Percentiles rank a stretch among this genome's conserved stretches.
Conservation (phyloP, 2,329 filamentous ascomycete species). For the Curvularia eragrostidis region DNA sequence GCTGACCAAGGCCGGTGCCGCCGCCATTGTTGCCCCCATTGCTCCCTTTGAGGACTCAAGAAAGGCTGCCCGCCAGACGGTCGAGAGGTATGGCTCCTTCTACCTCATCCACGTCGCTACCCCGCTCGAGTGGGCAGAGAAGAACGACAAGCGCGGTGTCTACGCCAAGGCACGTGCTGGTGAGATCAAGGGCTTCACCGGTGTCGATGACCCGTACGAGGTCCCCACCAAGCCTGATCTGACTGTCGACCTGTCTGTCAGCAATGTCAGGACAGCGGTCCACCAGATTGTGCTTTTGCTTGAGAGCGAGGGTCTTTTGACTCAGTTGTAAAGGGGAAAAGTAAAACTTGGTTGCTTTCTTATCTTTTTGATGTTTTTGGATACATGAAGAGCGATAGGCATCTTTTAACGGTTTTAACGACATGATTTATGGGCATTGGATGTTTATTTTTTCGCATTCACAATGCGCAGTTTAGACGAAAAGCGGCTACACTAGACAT, state of each 20-base stretch:
- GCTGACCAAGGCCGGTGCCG: constrained; percentile 88
- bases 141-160: constrained; percentile 91
- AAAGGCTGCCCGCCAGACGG: constrained; percentile 77
- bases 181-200: constrained; percentile 97
- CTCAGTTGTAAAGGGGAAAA: constrained; percentile 52
- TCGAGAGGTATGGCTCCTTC: constrained; percentile 89
- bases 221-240: constrained; percentile 79
- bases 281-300: constrained; percentile 95
- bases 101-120: constrained; percentile 96
- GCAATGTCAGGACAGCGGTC: constrained; percentile 88
- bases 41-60: constrained; percentile 87
- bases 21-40: constrained; percentile 95
- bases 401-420: constrained; percentile 1
- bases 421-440: constrained; percentile 1
- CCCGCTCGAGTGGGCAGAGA: constrained; percentile 88
- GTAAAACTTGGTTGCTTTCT: not conserved
- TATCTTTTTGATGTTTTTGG: not conserved
- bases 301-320: constrained; percentile 86
- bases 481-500: constrained; percentile 5
- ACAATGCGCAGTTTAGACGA: constrained; percentile 3
- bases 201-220: constrained; percentile 98
- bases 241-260: constrained; percentile 83
- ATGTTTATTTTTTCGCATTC: not conserved
- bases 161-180: constrained; percentile 84
- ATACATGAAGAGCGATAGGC: not conserved